Base-by-base conservation (phyloP, 2,329 filamentous ascomycete species). In the Paraphaeosphaeria sporulosa region DNA sequence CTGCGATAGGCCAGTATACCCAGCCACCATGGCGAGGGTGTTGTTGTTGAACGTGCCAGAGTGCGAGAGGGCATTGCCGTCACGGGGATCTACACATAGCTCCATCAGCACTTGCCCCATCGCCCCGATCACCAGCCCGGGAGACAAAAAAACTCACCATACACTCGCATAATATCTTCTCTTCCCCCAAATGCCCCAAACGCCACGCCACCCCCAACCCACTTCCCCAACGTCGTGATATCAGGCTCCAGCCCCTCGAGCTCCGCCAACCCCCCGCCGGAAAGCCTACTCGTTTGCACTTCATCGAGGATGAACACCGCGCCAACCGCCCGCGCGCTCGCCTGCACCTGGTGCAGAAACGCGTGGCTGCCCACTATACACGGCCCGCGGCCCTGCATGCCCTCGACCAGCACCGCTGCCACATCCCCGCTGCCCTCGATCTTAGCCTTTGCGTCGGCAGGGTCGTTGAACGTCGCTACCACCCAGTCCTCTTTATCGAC, bases 11-110 rank as follows among this genome's bases (percentile, higher is more conserved):
- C 76, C 82, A 5, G 73, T 76, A 38, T 78, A 71, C 1, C 87
- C 88, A 8, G 85, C 84, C 25, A 80, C 78, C 81, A 89, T 90
- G 1, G 84, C 84, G 7, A 89, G 74, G 1, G 82, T 81, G 71
- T 91, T 90, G 70, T 91, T 91, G 72, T 90, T 90, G 73, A 89
- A 90, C 0, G 88, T 90, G 1, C 88, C 88, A 0, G 87, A 85
- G 66, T 90, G 87, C 0, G 79, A 71, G 12, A 87, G 75, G 0
- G 74, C 71, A 1, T 71, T 76, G 1, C 71, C 59, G 0, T 73
- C 69, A 12, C 81, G 71, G 10, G 85, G 85, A 65, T 87, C 84
- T 50, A 15, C 23, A 47, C 44, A 17, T 5, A 23, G 21, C 17
- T 2, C 7, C 25, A 12, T 49, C 13, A 49, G 25, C 27, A 23